Conservation (phyloP, 768 basidiomycete genomes). For the Termitomyces sp. region DNA sequence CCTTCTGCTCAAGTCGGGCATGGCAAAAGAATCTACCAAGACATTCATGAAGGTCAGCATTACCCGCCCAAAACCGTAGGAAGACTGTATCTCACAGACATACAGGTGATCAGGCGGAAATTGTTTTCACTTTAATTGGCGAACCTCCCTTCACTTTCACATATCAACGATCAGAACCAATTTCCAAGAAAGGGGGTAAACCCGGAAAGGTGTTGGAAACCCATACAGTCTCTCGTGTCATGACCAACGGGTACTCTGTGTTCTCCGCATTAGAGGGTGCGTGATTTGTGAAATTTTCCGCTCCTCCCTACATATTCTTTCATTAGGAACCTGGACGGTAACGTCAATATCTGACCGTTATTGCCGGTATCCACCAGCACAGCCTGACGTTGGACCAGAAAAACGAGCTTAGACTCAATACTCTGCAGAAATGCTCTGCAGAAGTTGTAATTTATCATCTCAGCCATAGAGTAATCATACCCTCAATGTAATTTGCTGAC, state of each 20-base stretch:
- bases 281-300: slow-evolving; percentile 13
- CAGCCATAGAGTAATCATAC: slow-evolving; percentile 5
- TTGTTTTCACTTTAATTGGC: slow-evolving; percentile 83
- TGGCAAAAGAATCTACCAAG: slow-evolving; percentile 75
- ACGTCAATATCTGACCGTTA: slow-evolving; percentile 87
- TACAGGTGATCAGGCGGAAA: slow-evolving; percentile 88
- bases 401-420: slow-evolving; percentile 23
- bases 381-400: slow-evolving; percentile 41
- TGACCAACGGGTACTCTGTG: slow-evolving; percentile 76
- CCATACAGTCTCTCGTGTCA: slow-evolving; percentile 81
- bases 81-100: neutral
- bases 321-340: slow-evolving; percentile 83
- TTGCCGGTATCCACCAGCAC: slow-evolving; percentile 81
- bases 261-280: slow-evolving; percentile 87
- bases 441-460: slow-evolving; percentile 12
- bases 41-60: slow-evolving; percentile 79
- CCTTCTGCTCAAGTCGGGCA: slow-evolving; percentile 88
- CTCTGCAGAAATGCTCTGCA: slow-evolving; percentile 12
- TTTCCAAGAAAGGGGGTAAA: slow-evolving; percentile 59
- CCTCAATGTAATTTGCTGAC: slow-evolving; percentile 9
- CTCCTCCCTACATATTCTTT: neutral
- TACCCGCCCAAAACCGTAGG: neutral
- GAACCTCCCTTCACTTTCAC: slow-evolving; percentile 97
- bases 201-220: slow-evolving; percentile 82
- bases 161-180: slow-evolving; percentile 79